Evolutionary conservation across 768 basidiomycete species (phyloP), one percentile per base, ranked within the genome.

Genomic region (Termitomyces sp.): DNA sequence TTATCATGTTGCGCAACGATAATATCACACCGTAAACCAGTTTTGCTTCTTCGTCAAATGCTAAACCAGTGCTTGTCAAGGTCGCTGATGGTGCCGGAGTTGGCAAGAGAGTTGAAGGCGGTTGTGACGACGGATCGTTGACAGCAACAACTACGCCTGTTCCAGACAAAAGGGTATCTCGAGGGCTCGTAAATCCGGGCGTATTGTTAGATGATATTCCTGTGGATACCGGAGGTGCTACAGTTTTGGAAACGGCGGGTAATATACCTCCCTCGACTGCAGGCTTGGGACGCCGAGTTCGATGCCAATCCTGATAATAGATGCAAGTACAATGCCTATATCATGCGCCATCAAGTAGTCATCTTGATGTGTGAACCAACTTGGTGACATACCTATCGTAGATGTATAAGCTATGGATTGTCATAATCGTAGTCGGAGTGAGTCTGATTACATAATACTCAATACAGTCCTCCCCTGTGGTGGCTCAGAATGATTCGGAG

Each of bases 41-140:
- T 67, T 99, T 99, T 1, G 88, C 87, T 70, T 99, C 96, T 69
- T 99, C 97, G 65, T 99, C 97, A 62, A 99, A 98, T 6, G 96
- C 77, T 19, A 99, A 74, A 17, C 81, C 83, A 3, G 82, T 76
- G 58, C 73, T 81, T 10, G 77, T 73, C 28, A 66, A 60, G 24
- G 65, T 58, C 32, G 64, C 37, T n/a, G 74, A 61, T 24, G 68
- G 62, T 0, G 69, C 63, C 17, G 74, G 64, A 3, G 70, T 63
- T 62, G 72, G 73, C 24, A 72, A 56, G 26, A 73, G 70, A 9
- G 77, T 68, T 21, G 76, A 67, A 26, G 75, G 68, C 21, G 63
- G 64, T 45, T 71, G 70, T 51, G 62, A 58, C 3, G 69, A 60
- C 40, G 62, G 69, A 42, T 84, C 81, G 55, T 74, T 76, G 53